These are phyloP conservation scores for Jatropha curcas DNA, from an alignment of 345 rosid genomes.

Conservation along the genomic window DNA sequence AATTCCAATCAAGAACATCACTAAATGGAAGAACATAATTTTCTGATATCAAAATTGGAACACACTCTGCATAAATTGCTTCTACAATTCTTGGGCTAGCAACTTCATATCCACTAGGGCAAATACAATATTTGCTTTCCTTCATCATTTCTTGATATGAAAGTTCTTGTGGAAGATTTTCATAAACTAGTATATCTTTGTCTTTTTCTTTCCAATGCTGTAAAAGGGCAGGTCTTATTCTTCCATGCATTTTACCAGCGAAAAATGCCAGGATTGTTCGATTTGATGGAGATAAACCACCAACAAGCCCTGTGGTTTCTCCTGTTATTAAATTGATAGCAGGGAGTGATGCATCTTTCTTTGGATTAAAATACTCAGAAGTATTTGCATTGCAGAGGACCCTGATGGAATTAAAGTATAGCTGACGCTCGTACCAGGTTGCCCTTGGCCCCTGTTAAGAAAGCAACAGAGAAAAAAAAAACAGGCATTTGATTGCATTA, in stretches of 20 bases:
- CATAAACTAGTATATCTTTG: conserved; percentile 47
- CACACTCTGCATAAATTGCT: conserved; percentile 67
- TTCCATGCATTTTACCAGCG: conserved; percentile 47
- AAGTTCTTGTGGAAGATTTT: conserved; percentile 39
- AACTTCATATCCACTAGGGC: conserved; percentile 86
- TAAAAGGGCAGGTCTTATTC: conserved; percentile 40
- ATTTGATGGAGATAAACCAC: conserved; percentile 23
- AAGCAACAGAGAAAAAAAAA: background rate
- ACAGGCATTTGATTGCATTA: background rate
- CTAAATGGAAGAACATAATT: conserved; percentile 62
- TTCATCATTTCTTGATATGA: conserved; percentile 42
- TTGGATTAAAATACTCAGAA: conserved; percentile 49
- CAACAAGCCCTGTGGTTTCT: conserved; percentile 18
- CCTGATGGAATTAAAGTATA: conserved; percentile 45
- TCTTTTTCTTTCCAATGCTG: conserved; percentile 49
- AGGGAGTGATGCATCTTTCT: conserved; percentile 51
- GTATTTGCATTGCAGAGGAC: conserved; percentile 61
- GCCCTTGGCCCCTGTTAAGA: conserved; percentile 26
- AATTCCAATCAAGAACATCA: conserved; percentile 65
- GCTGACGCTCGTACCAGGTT: conserved; percentile 28
- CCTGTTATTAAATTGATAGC: conserved; percentile 51
- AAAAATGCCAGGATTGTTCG: conserved; percentile 48
- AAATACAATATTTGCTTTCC: conserved; percentile 54
- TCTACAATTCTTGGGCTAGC: conserved; percentile 80
- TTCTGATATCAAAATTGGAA: conserved; percentile 67